A percentile compares a stretch with the other conserved stretches of the same genome.
Conservation (phyloP, 768 basidiomycete species). For the Russula sp. region DNA sequence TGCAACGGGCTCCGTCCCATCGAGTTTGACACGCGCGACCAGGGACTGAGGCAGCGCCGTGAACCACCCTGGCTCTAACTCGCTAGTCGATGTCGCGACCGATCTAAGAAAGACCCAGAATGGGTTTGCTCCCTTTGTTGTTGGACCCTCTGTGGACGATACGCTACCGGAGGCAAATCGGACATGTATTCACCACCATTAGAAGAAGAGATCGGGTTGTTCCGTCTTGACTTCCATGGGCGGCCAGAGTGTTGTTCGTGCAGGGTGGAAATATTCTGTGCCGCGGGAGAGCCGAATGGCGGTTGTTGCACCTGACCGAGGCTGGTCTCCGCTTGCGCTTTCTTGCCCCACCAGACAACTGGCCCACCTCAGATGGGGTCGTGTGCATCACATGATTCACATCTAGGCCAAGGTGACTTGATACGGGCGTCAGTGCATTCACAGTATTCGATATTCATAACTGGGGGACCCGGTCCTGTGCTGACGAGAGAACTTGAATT, state of each 20-base stretch:
- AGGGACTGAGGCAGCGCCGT: no score
- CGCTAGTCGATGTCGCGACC: constrained; percentile 11
- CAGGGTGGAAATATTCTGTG: neutral
- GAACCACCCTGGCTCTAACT: no score
- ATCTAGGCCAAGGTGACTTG: constrained; percentile 8
- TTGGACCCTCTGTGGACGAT: constrained; percentile 1
- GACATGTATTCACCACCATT: constrained; percentile 15
- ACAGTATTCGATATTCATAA: neutral
- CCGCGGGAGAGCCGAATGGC: neutral
- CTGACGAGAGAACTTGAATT: neutral
- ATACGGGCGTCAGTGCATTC: constrained; percentile 22
- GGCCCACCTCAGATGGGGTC: neutral
- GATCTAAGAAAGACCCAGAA: constrained; percentile 1
- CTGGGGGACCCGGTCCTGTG: neutral
- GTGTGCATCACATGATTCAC: constrained; percentile 5
- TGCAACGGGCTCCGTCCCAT: no score
- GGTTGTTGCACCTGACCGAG: neutral
- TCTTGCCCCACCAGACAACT: neutral
- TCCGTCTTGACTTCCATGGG: constrained; percentile 15
- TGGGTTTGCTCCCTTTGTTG: neutral
- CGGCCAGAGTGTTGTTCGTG: neutral
- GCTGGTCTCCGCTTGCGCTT: constrained; percentile 23
- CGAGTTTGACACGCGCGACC: no score
- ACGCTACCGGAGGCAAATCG: constrained; percentile 1
- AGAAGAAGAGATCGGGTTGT: neutral